phyloP scores from a whole-genome alignment of 1,139 yeast genomes.

The Geotrichum restrictum region DNA sequence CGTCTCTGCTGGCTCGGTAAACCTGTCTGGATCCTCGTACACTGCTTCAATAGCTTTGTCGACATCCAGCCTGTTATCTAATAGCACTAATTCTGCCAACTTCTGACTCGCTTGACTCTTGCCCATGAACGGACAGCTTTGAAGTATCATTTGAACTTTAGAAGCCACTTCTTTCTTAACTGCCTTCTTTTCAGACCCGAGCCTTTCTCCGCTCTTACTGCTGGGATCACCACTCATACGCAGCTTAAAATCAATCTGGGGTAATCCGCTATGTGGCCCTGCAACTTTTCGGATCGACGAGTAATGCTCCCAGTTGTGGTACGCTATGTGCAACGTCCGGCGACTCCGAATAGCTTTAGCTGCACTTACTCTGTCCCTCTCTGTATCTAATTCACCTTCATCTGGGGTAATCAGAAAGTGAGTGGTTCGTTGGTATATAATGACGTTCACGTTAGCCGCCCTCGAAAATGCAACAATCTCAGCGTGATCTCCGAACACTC shows the following conservation, averaged over 20 bases:
- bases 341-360: constrained; percentile 11
- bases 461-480: constrained; percentile 44
- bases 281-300: constrained; percentile 40
- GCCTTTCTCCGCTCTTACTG: constrained; percentile 12
- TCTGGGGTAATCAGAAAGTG: constrained; percentile 20
- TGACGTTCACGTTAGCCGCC: constrained; percentile 33
- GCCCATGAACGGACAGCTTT: constrained; percentile 6
- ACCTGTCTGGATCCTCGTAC: constrained; percentile 2
- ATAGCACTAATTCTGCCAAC: neutral
- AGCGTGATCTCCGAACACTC: constrained; percentile 43
- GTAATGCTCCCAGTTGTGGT: constrained; percentile 45
- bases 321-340: constrained; percentile 39
- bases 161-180: constrained; percentile 1
- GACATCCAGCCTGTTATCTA: neutral
- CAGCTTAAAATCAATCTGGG: constrained; percentile 25
- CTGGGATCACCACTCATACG: constrained; percentile 1
- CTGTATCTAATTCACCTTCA: neutral
- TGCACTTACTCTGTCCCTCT: neutral
- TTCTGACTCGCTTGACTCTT: neutral
- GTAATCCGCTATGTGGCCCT: constrained; percentile 42
- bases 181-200: neutral
- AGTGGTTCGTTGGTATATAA: constrained; percentile 31
- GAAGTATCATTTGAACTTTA: constrained; percentile 5
- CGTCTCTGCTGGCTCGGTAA: neutral
- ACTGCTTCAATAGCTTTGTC: constrained; percentile 6